Evolutionary conservation across 345 rosid genomes (phyloP), one percentile per base, ranked within the genome.

Genomic region (Eucalyptus microcorys): DNA sequence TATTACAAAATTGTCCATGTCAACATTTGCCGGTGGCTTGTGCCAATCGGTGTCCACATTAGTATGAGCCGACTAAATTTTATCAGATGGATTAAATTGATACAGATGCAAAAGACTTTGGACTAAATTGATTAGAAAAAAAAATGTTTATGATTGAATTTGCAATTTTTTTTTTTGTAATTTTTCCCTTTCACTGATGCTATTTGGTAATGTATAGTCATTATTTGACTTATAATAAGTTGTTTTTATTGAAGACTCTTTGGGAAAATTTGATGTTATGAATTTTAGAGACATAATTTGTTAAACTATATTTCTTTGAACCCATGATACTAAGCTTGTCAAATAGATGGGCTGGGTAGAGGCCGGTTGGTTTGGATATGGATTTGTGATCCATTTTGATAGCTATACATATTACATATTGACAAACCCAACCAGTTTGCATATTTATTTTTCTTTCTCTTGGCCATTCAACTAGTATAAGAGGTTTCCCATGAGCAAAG

Each of bases 11-110:
- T 52, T 19, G 55, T 52, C 8, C 10, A 52, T 19, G 4, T 52
- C 24, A 52, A 52, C 55, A 52, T 52, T 48, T 52, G 55, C 8
- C 0, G 10, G 19, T 52, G 22, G 55, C 8, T 0, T 0, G 10
- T 52, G 55, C 24, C 55, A 7, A 52, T 52, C 4, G 1, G 2
- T 0, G 2, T 17, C 24, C 55, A 52, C 2, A 0, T 52, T 0
- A 7, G 1, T 7, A 52, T 0, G 24, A 10, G 24, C 24, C 0
- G 4, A 52, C 55, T 52, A 19, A 52, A 52, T 52, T 52, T 52
- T 19, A 52, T 52, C 4, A 4, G 4, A 52, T 52, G 55, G 24
- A 52, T 52, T 19, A 52, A 52, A 52, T 52, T 52, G 55, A 52
- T 52, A 52, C 10, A 52, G 7, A 52, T 52, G 19, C 55, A 52